A percentile compares a stretch with the other conserved stretches of the same genome.
Evolutionary conservation across 768 basidiomycete genomes (phyloP).

Genomic region (Boletus insuetus): DNA sequence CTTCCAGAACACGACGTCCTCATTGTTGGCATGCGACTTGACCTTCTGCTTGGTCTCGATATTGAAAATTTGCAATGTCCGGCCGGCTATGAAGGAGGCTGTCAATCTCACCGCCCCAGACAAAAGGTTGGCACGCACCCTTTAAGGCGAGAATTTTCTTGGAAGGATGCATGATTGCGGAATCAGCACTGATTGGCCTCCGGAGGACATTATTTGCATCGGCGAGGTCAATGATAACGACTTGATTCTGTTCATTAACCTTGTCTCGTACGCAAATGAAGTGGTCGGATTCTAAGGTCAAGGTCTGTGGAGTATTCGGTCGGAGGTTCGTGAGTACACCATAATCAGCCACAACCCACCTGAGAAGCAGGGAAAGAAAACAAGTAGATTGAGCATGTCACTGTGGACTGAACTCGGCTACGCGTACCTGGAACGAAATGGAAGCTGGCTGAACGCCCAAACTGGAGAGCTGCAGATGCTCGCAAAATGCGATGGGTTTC

Average conservation of each 20-base stretch:
- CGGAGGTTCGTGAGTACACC: background rate
- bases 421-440: slow-evolving; percentile 89
- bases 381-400: slow-evolving; percentile 17
- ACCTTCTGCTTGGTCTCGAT: slow-evolving; percentile 98
- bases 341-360: slow-evolving; percentile 15
- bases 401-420: slow-evolving; percentile 28
- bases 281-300: slow-evolving; percentile 96
- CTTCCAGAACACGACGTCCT: slow-evolving; percentile 98
- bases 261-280: slow-evolving; percentile 98
- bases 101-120: slow-evolving; percentile 3
- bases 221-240: slow-evolving; percentile 96
- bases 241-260: slow-evolving; percentile 92
- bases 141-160: slow-evolving; percentile 97
- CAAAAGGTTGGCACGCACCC: slow-evolving; percentile 41
- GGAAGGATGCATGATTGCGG: slow-evolving; percentile 96
- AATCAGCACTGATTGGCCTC: slow-evolving; percentile 96
- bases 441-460: slow-evolving; percentile 94
- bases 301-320: slow-evolving; percentile 49
- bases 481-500: slow-evolving; percentile 86
- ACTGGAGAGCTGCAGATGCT: slow-evolving; percentile 92
- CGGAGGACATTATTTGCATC: slow-evolving; percentile 97
- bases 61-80: slow-evolving; percentile 97
- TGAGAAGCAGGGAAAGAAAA: slow-evolving; percentile 6
- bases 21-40: slow-evolving; percentile 89
- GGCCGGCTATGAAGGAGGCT: slow-evolving; percentile 56